These are phyloP conservation scores for Herpetospermum pedunculosum DNA, from an alignment of 306 rosid species.

Conservation along the genomic window DNA sequence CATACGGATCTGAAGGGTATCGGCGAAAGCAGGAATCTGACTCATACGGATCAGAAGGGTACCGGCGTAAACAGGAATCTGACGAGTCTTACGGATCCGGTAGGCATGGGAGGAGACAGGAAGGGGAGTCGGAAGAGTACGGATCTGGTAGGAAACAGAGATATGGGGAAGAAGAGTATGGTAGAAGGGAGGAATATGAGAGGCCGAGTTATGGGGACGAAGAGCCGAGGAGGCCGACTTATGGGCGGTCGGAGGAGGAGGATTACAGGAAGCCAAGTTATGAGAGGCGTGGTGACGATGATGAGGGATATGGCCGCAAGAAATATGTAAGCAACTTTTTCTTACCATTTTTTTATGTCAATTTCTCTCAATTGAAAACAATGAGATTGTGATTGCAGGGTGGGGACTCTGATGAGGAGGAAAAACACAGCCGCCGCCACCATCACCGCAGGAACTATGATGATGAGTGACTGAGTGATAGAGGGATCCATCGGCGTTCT, in stretches of 20 bases:
- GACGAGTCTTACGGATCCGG: slow-evolving; percentile 14
- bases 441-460: slow-evolving; percentile 44
- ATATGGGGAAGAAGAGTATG: slow-evolving; percentile 24
- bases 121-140: background rate
- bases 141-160: slow-evolving; percentile 29
- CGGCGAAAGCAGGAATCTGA: slow-evolving; percentile 5
- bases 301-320: slow-evolving; percentile 47
- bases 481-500: background rate
- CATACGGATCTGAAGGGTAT: slow-evolving; percentile 13
- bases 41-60: slow-evolving; percentile 5
- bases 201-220: slow-evolving; percentile 28
- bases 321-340: slow-evolving; percentile 63
- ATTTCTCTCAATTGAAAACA: too few species aligned
- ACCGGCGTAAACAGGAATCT: slow-evolving; percentile 4
- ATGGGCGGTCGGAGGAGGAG: slow-evolving; percentile 31
- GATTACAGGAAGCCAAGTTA: slow-evolving; percentile 28
- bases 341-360: too few species aligned
- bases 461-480: slow-evolving; percentile 40
- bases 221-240: slow-evolving; percentile 17
- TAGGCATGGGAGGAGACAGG: slow-evolving; percentile 8
- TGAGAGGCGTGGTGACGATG: slow-evolving; percentile 34
- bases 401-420: slow-evolving; percentile 39
- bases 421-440: slow-evolving; percentile 34
- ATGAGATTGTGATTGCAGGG: slow-evolving; percentile 29
- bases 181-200: slow-evolving; percentile 13